A percentile compares a stretch with the other conserved stretches of the same genome.
Evolutionary conservation across 1,284 basidiomycete species (phyloP).

Genomic region (Ceratobasidium sp.): DNA sequence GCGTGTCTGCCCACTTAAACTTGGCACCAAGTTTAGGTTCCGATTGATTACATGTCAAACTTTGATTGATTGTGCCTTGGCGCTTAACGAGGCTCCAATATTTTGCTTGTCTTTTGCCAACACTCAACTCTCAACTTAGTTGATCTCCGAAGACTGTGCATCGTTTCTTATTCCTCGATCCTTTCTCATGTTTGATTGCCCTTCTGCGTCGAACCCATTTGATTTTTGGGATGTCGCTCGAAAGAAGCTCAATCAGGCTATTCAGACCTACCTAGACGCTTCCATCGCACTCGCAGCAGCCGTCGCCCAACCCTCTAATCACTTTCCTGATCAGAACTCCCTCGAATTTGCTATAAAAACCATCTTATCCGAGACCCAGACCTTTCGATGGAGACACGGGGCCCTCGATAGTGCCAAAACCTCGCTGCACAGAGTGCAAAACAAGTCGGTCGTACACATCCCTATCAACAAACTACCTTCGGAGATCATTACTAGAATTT

Average conservation of each 20-base stretch:
- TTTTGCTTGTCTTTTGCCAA: too few relatives aligned
- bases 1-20: too few relatives aligned
- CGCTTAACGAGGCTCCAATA: too few relatives aligned
- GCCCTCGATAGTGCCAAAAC: background rate
- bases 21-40: too few relatives aligned
- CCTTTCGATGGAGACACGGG: background rate
- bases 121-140: too few relatives aligned
- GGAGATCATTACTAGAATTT: constrained; percentile 5
- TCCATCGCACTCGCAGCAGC: background rate
- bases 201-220: too few relatives aligned
- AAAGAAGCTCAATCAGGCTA: background rate
- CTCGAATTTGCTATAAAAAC: background rate
- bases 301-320: background rate
- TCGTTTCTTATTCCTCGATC: too few relatives aligned
- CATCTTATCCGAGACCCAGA: background rate
- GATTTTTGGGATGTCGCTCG: background rate
- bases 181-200: too few relatives aligned
- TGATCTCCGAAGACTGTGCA: too few relatives aligned
- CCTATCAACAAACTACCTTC: constrained; percentile 4
- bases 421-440: background rate
- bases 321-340: background rate
- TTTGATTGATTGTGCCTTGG: too few relatives aligned
- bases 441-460: background rate
- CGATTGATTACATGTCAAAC: too few relatives aligned
- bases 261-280: background rate